phyloP scores from a whole-genome alignment of 306 rosid species.

The Prunus padus region DNA sequence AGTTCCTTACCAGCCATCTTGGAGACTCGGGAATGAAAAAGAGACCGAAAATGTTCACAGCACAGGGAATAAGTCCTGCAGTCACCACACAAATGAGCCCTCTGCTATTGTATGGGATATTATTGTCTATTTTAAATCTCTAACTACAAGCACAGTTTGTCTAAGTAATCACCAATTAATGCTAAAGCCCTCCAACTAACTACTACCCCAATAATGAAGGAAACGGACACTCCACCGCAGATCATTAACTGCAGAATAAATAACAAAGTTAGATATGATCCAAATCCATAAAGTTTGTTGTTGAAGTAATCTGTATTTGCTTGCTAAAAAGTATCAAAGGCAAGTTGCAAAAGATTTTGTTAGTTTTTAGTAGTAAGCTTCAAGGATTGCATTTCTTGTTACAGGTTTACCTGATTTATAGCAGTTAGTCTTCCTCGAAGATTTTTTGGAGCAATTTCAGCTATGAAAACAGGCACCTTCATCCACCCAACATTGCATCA shows the following conservation, averaged over 20 bases:
- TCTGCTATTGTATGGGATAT: background rate
- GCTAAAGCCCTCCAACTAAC: constrained; percentile 81
- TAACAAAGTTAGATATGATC: background rate
- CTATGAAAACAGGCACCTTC: constrained; percentile 82
- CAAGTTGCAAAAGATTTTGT: background rate
- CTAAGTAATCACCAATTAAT: constrained; percentile 46
- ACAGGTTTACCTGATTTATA: constrained; percentile 62
- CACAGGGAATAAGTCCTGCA: constrained; percentile 78
- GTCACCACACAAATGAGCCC: constrained; percentile 29
- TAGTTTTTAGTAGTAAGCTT: background rate
- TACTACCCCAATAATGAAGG: constrained; percentile 71
- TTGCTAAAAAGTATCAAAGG: background rate
- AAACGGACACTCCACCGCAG: constrained; percentile 53
- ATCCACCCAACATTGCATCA: constrained; percentile 22
- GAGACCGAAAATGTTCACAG: constrained; percentile 68
- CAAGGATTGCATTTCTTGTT: background rate
- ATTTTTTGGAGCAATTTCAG: constrained; percentile 91
- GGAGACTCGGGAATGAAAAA: constrained; percentile 94
- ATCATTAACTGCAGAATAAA: constrained; percentile 62
- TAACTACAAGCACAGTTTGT: constrained; percentile 9
- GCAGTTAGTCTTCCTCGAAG: constrained; percentile 82
- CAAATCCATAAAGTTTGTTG: background rate
- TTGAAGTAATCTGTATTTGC: background rate
- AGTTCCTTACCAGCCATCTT: constrained; percentile 78
- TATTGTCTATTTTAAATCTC: background rate